These are phyloP conservation scores for Mycena albidolilacea DNA, from an alignment of 768 basidiomycete genomes.

Conservation along the genomic window DNA sequence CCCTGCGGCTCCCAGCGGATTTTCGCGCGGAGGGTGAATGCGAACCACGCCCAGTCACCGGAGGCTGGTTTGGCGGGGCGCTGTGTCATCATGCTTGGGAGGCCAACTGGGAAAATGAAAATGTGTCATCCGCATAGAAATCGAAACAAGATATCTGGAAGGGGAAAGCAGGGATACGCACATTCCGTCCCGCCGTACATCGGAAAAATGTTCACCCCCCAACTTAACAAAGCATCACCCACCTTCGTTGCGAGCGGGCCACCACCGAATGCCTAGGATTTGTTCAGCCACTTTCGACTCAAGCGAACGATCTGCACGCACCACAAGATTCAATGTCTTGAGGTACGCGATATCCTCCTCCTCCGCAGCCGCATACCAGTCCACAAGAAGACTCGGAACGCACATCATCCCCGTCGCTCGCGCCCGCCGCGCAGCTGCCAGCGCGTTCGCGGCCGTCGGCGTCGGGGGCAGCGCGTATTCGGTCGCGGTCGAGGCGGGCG, in stretches of 20 bases:
- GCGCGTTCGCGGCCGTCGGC: conserved; percentile 55
- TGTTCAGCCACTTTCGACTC: not conserved
- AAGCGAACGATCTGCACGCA: not conserved
- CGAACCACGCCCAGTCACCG: not conserved
- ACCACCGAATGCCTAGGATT: not conserved
- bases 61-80: not conserved
- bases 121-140: not conserved
- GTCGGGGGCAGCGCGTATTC: conserved; percentile 48
- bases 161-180: not conserved
- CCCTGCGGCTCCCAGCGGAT: not conserved
- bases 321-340: not conserved
- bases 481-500: conserved; percentile 46
- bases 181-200: not conserved
- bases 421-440: conserved; percentile 47
- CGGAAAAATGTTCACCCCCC: not conserved
- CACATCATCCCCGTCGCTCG: not conserved
- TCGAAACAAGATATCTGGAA: no score
- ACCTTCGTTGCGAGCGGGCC: not conserved
- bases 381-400: not conserved
- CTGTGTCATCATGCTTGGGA: not conserved
- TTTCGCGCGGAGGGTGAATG: not conserved
- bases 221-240: not conserved
- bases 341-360: not conserved
- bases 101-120: not conserved
- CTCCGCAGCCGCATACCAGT: not conserved